A percentile compares a stretch with the other conserved stretches of the same genome.
phyloP scores from a whole-genome alignment of 2,329 filamentous ascomycete species.

The Dryadomyces quercus-mongolicae region DNA sequence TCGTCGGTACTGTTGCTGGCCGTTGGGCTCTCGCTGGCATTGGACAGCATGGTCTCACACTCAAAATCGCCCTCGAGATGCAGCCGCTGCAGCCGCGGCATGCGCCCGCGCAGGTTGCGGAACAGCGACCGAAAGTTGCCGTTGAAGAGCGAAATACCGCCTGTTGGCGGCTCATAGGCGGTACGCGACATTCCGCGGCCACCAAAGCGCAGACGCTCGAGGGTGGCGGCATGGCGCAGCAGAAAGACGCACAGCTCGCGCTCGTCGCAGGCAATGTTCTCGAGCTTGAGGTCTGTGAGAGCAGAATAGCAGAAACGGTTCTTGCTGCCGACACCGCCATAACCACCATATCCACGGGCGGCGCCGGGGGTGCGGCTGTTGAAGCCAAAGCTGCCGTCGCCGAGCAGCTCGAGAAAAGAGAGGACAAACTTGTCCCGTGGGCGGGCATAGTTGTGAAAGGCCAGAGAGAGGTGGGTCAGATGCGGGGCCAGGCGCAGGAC shows the following conservation, averaged over 20 bases:
- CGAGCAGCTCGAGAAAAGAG: constrained; percentile 24
- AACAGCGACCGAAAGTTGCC: constrained; percentile 33
- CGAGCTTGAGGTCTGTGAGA: constrained; percentile 29
- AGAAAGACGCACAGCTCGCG: constrained; percentile 30
- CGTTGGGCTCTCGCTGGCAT: background rate
- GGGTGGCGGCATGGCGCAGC: constrained; percentile 23
- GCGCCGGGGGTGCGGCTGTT: too few species aligned
- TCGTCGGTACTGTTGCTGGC: background rate
- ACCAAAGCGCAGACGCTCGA: constrained; percentile 30
- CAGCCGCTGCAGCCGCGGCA: constrained; percentile 27
- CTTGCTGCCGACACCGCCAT: background rate
- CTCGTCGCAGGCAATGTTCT: constrained; percentile 31
- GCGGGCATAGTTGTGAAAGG: constrained; percentile 27
- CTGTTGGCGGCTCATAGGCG: constrained; percentile 17
- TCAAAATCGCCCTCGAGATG: constrained; percentile 34
- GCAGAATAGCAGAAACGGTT: constrained; percentile 23
- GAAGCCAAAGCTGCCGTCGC: background rate
- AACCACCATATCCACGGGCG: background rate
- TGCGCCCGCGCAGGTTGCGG: constrained; percentile 21
- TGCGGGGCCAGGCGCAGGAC: constrained; percentile 26
- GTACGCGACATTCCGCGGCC: constrained; percentile 26
- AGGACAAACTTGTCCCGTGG: constrained; percentile 28
- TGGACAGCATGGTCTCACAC: constrained; percentile 13
- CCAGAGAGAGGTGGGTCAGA: constrained; percentile 25
- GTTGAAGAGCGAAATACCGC: constrained; percentile 31